Conservation (phyloP, 768 basidiomycete genomes). For the Boletus subcaerulescens region DNA sequence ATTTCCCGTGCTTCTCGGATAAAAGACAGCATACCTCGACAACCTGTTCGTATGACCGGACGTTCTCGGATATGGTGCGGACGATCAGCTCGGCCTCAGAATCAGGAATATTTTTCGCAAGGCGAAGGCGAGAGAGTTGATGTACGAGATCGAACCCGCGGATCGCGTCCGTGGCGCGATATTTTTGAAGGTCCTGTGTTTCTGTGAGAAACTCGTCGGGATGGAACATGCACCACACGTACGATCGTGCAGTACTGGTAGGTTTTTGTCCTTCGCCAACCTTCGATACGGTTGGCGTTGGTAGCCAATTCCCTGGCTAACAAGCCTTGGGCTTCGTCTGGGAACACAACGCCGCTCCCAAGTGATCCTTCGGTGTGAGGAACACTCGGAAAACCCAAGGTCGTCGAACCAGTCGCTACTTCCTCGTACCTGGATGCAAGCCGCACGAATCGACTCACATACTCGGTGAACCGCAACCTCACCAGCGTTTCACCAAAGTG, state of each 20-base stretch:
- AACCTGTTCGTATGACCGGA: constrained; percentile 83
- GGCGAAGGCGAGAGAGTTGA: constrained; percentile 79
- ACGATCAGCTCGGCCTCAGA: constrained; percentile 74
- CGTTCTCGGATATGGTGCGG: constrained; percentile 64
- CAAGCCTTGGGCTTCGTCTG: constrained; percentile 65
- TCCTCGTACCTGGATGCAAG: constrained; percentile 92
- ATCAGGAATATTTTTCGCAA: constrained; percentile 68
- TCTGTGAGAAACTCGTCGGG: constrained; percentile 6
- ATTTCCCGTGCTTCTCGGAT: no score
- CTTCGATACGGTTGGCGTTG: constrained; percentile 87
- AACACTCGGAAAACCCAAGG: constrained; percentile 66
- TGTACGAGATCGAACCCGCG: constrained; percentile 82
- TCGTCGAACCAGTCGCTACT: constrained; percentile 64
- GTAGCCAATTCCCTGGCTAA: constrained; percentile 67
- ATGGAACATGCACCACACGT: constrained; percentile 19
- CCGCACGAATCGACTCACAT: constrained; percentile 81
- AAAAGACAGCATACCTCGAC: constrained; percentile 60
- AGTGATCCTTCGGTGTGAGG: constrained; percentile 48
- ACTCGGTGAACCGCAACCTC: constrained; percentile 86
- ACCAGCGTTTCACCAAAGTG: constrained; percentile 91
- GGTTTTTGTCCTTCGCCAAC: constrained; percentile 81
- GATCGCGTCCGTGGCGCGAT: constrained; percentile 54
- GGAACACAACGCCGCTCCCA: constrained; percentile 80
- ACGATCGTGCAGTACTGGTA: constrained; percentile 76
- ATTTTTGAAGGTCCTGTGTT: constrained; percentile 64